Base-by-base conservation (phyloP, 2,329 filamentous ascomycete genomes). In the Ceratocystis cubensis region DNA sequence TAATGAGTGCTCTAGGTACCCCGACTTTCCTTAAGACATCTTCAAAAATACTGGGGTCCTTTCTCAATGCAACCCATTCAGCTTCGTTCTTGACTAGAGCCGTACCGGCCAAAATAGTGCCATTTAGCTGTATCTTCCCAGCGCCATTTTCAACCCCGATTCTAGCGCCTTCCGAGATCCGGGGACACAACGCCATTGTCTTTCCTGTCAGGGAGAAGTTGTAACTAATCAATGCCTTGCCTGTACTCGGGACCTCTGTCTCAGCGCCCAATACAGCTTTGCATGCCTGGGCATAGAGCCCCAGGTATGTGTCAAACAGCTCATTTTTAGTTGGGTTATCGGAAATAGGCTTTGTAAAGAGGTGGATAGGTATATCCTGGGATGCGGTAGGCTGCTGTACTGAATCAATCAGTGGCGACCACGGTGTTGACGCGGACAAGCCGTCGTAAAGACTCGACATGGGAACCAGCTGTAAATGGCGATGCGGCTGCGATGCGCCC, bases 391-490 rank as follows among this genome's bases (percentile, higher is more conserved):
- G 68, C 69, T 3, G 65, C 69, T 2, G 67, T 71, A 82, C 70
- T 15, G 67, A 69, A 44, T 81, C 78, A 0, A 78, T 79, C 17
- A 86, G 73, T 1, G 84, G 74, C 8, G 70, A 69, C 84, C 84
- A 87, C 0, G 69, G 65, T 1, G 69, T 63, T 0, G 73, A 74
- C 5, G 44, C 28, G 6, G 64, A 45, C 5, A 85, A 70, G 0
- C 82, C 84, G 13, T 80, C 79, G 45, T 76, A 78, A 86, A 90
- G 89, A 20, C 78, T 75, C 6, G 81, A 78, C 0, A 89, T 79
- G 0, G 86, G 86, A 2, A 91, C 74, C n/a, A 90, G 79, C 73
- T 91, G 88, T 30, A 91, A 74, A 71, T 91, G 88, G 3, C 88
- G 75, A 72, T 90, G 88, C 13, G 87, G 82, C 73, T 91, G 87